phyloP scores from a whole-genome alignment of 345 rosid species.

The Pistacia atlantica region DNA sequence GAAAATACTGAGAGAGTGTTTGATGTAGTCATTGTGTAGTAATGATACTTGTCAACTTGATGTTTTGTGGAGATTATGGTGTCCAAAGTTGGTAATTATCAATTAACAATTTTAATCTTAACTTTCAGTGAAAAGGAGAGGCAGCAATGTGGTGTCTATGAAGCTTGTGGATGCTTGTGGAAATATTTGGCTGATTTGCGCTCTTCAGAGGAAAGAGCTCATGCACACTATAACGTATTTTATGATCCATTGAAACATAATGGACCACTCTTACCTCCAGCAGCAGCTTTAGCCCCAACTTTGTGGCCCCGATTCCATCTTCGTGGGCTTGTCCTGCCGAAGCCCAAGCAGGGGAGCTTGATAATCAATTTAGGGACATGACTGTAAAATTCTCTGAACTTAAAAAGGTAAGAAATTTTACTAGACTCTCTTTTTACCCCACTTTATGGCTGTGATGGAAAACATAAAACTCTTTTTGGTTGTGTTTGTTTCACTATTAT shows the following conservation, averaged over 20 bases:
- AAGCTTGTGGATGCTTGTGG: conserved; percentile 90
- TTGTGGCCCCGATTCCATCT: conserved; percentile 98
- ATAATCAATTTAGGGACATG: conserved; percentile 71
- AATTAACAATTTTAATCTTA: conserved; percentile 1
- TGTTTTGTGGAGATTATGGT: background rate
- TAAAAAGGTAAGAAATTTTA: conserved; percentile 56
- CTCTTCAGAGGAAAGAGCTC: conserved; percentile 53
- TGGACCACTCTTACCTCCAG: conserved; percentile 78
- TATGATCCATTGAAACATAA: conserved; percentile 64
- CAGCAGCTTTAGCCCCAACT: conserved; percentile 96
- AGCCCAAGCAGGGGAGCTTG: conserved; percentile 74
- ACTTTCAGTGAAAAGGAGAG: conserved; percentile 90
- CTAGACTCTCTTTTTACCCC: background rate
- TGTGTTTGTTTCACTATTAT: too few relatives aligned
- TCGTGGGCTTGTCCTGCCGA: conserved; percentile 97
- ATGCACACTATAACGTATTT: conserved; percentile 77
- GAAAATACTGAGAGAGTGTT: background rate
- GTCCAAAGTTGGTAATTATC: background rate
- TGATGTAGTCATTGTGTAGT: background rate
- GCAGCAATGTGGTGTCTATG: conserved; percentile 61
- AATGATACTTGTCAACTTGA: background rate
- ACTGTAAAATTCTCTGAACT: conserved; percentile 57
- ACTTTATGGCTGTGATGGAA: background rate
- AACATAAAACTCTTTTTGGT: background rate
- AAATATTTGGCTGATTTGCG: conserved; percentile 81